These are phyloP conservation scores for Trypanosoma scelopori DNA, from an alignment of 208 protist species.

Conservation along the genomic window DNA sequence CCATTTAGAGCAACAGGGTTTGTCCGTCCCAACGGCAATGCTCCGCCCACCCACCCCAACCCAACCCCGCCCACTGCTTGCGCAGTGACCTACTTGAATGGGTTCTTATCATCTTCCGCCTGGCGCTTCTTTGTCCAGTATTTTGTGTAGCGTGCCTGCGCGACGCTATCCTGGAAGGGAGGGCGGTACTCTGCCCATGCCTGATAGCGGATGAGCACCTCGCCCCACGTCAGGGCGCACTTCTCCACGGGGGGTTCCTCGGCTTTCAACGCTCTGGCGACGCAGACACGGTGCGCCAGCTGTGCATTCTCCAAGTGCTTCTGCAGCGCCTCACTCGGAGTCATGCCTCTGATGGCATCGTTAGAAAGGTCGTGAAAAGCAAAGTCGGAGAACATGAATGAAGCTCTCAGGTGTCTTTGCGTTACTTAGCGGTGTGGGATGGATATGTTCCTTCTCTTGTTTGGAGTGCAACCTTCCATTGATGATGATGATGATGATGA, in stretches of 20 bases:
- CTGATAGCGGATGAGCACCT: conserved; percentile 87
- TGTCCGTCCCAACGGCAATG: neutral
- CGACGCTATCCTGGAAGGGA: conserved; percentile 72
- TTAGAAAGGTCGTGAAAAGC: conserved; percentile 80
- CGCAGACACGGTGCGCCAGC: conserved; percentile 84
- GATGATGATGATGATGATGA: too few species aligned
- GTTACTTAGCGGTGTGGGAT: neutral
- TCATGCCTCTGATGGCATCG: conserved; percentile 70
- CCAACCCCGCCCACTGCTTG: too few species aligned
- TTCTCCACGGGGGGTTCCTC: conserved; percentile 70
- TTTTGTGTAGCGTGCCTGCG: conserved; percentile 75
- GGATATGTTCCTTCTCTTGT: neutral
- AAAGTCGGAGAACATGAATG: conserved; percentile 52
- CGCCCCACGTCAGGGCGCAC: conserved; percentile 89
- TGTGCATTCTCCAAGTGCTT: conserved; percentile 90
- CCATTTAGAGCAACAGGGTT: neutral
- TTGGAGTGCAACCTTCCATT: neutral
- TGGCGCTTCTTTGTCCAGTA: conserved; percentile 90
- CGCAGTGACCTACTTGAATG: conserved; percentile 20
- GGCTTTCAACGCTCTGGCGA: conserved; percentile 81
- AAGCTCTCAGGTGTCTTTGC: neutral
- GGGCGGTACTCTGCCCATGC: conserved; percentile 86
- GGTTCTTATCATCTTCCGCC: conserved; percentile 48
- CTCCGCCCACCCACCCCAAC: too few species aligned
- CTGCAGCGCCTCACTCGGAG: conserved; percentile 79